Evolutionary conservation across 495 filamentous ascomycete species (phyloP).

Genomic region (Astrothelium macrocarpum): DNA sequence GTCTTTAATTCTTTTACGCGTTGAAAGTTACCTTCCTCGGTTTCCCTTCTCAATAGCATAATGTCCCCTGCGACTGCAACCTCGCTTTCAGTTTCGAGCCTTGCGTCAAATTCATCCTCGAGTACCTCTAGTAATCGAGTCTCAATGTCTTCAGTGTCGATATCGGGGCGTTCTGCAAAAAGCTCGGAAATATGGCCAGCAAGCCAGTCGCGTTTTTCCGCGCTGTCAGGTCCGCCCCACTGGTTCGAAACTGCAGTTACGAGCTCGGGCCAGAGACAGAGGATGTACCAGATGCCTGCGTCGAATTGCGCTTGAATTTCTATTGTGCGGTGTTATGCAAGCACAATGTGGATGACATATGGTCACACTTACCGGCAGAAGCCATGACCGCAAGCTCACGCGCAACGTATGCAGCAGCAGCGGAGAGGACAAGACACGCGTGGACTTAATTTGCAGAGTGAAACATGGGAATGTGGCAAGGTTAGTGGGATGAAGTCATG

Average conservation of each 20-base stretch:
- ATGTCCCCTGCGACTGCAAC: constrained; percentile 64
- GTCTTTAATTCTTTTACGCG: not conserved
- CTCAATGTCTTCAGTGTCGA: constrained; percentile 76
- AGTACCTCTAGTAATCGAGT: constrained; percentile 75
- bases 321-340: constrained; percentile 9
- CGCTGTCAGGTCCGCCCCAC: constrained; percentile 79
- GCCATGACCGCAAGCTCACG: not conserved
- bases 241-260: constrained; percentile 74
- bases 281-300: constrained; percentile 64
- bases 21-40: constrained; percentile 26
- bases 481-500: not conserved
- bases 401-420: not conserved
- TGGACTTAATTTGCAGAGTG: not conserved
- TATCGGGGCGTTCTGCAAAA: constrained; percentile 55
- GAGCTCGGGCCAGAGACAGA: constrained; percentile 78
- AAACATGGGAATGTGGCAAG: not conserved
- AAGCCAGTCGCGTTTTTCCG: constrained; percentile 93
- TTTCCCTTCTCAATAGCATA: constrained; percentile 53
- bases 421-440: not conserved
- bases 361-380: not conserved
- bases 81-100: constrained; percentile 80
- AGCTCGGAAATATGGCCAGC: constrained; percentile 81
- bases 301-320: constrained; percentile 36
- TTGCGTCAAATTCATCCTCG: constrained; percentile 89
- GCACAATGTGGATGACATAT: not conserved